phyloP scores from a whole-genome alignment of 768 basidiomycete species.

The Tephrocybe sp. region DNA sequence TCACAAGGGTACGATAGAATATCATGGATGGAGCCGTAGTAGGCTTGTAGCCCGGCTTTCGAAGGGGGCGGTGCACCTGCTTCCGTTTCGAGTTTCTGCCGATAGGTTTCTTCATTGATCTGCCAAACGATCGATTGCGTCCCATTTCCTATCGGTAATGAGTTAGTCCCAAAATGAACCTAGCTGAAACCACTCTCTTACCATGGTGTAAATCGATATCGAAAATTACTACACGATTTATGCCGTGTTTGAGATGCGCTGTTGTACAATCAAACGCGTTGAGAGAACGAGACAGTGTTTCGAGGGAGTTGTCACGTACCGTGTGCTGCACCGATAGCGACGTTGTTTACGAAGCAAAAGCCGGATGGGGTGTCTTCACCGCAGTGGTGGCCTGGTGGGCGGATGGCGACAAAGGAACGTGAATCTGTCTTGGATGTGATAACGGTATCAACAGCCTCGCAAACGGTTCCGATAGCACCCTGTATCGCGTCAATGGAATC shows the following conservation, averaged over 20 bases:
- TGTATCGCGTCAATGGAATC: slow-evolving; percentile 74
- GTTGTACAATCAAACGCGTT: no score
- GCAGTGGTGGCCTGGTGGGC: slow-evolving; percentile 95
- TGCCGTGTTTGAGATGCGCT: slow-evolving; percentile 81
- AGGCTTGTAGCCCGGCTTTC: slow-evolving; percentile 58
- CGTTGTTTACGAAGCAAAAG: slow-evolving; percentile 96
- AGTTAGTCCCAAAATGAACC: not conserved
- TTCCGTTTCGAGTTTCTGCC: slow-evolving; percentile 58
- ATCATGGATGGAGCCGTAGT: slow-evolving; percentile 94
- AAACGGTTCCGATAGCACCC: slow-evolving; percentile 79
- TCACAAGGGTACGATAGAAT: slow-evolving; percentile 91
- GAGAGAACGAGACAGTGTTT: no score
- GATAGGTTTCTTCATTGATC: slow-evolving; percentile 85
- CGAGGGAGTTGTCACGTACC: slow-evolving; percentile 47
- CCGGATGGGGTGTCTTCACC: slow-evolving; percentile 87
- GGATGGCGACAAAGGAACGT: slow-evolving; percentile 66
- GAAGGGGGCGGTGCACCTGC: slow-evolving; percentile 28
- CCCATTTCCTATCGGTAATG: slow-evolving; percentile 39
- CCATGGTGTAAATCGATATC: slow-evolving; percentile 95
- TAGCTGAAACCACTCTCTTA: slow-evolving; percentile 22
- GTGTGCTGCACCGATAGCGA: slow-evolving; percentile 86
- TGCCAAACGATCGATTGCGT: slow-evolving; percentile 92
- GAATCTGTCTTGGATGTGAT: slow-evolving; percentile 24
- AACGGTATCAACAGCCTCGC: slow-evolving; percentile 82
- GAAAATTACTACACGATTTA: slow-evolving; percentile 79